Evolutionary conservation across 805 yeast genomes (phyloP), one percentile per base, ranked within the genome.

Genomic region (Teunomyces aglyptinius): DNA sequence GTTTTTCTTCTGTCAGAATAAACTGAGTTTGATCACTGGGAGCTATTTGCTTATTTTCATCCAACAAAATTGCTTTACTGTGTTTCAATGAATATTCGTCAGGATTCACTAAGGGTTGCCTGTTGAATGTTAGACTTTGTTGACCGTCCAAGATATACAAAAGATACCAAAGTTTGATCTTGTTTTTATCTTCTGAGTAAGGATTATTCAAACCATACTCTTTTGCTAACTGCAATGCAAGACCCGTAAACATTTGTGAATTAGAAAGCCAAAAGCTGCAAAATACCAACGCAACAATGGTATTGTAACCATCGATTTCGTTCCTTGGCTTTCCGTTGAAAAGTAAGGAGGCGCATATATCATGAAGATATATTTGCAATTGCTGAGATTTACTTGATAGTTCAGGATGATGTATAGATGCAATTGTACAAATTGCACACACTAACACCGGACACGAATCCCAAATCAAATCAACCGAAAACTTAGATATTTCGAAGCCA

Each of bases 221-320:
- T 47, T 77, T 76, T 0, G 88, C 87, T 22, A 83, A 60, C 55
- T 84, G 87, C n/a, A 83, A 57, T 0, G 89, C 89, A 40, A 83
- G 57, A 0, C 87, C 85, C 1, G 86, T 80, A 54, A 82, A 81
- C 77, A 81, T 73, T 55, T 81, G 86, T 13, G 80, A 75, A 50
- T 83, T 76, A 16, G 83, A 77, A 40, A 83, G 71, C 89, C 89
- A 84, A 55, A 83, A 81, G 40, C 86, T 83, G 51, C 86, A 82
- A 20, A 83, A 73, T 35, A 83, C 76, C 32, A 84, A 66, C 0
- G 85, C 86, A 16, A 83, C 67, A n/a, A 83, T 78, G 0, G 83
- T 78, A 57, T 82, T 77, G 58, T 79, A 80, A 1, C 80, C 79
- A 43, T 80, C 82, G 1, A 60, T 49, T 49, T 77, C 82, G 26